These are phyloP conservation scores for Venturia asperata DNA, from an alignment of 2,329 filamentous ascomycete genomes.

Conservation along the genomic window DNA sequence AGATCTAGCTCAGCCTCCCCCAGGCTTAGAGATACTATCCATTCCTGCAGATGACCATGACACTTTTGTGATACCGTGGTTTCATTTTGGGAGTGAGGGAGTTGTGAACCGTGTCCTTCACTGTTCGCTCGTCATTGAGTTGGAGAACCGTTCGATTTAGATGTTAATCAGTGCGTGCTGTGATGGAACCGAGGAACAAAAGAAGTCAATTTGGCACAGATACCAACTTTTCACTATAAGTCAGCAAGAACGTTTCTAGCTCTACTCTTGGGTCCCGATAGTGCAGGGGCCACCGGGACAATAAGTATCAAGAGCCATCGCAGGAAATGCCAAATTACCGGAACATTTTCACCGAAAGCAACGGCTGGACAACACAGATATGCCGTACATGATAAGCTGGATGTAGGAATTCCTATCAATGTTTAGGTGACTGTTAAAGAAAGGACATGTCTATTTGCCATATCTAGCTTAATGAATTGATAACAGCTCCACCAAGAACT, in stretches of 20 bases:
- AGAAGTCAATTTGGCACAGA: no score
- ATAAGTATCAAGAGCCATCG: constrained; percentile 38
- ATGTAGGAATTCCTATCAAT: constrained; percentile 15
- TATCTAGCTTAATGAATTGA: constrained; percentile 30
- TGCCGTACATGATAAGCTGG: constrained; percentile 32
- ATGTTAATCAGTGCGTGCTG: no score
- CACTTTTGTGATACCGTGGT: no score
- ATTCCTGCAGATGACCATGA: no score
- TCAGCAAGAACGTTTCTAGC: constrained; percentile 23
- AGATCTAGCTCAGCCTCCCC: neutral
- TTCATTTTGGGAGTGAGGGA: no score
- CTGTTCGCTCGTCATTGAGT: no score
- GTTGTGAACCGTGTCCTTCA: no score
- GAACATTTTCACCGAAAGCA: constrained; percentile 44
- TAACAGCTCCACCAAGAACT: constrained; percentile 31
- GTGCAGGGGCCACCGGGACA: constrained; percentile 39
- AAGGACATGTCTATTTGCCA: constrained; percentile 19
- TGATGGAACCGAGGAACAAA: no score
- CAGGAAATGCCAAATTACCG: constrained; percentile 41
- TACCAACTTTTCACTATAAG: neutral
- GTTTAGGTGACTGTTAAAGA: neutral
- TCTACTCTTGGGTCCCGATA: constrained; percentile 29
- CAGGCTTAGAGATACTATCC: no score
- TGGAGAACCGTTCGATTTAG: no score
- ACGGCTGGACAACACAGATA: no score